Evolutionary conservation across 495 filamentous ascomycete genomes (phyloP), one percentile per base, ranked within the genome.

Genomic region (Trichoderma gamsii): DNA sequence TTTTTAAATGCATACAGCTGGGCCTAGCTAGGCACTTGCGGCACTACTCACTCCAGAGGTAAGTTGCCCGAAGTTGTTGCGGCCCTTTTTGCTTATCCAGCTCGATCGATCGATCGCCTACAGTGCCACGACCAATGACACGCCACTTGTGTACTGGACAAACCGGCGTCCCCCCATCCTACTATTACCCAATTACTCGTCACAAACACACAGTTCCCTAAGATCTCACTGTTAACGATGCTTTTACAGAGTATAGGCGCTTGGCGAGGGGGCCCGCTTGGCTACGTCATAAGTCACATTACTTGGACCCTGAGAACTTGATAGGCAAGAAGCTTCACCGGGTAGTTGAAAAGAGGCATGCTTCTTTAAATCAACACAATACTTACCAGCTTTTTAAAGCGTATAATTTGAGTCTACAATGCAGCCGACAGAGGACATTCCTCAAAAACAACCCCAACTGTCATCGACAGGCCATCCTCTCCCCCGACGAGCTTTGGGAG

Each of bases 401-500:
- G 65, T n/a, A 38, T 52, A 43, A 67, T 61, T 71, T 72, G 70
- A 66, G 63, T 46, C 59, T 38, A 70, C 67, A 21, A 77, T 77
- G 75, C 68, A 68, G 52, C 67, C 70, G 38, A 59, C 52, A 35
- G 67, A 41, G 32, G 52, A 59, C 41, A 38, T 56, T 49, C 43
- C 66, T 0, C 63, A 73, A 25, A 75, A 72, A 68, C 69, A 66
- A 27, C 71, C 73, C 71, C 74, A 73, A 41, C 35, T 38, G 8
- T 71, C 68, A 69, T 71, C 75, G 13, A 56, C 49, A 38, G 68
- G 74, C 56, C 72, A 78, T 66, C 76, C 72, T 6, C 73, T 79
- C 35, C 79, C 79, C 29, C 73, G 79, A 68, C 72, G 79, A 69
- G 72, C 75, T 5, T 70, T 76, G 29, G 74, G 79, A 12, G 77